Conservation (phyloP, 2,329 filamentous ascomycete species). For the Aspergillus alliaceus region DNA sequence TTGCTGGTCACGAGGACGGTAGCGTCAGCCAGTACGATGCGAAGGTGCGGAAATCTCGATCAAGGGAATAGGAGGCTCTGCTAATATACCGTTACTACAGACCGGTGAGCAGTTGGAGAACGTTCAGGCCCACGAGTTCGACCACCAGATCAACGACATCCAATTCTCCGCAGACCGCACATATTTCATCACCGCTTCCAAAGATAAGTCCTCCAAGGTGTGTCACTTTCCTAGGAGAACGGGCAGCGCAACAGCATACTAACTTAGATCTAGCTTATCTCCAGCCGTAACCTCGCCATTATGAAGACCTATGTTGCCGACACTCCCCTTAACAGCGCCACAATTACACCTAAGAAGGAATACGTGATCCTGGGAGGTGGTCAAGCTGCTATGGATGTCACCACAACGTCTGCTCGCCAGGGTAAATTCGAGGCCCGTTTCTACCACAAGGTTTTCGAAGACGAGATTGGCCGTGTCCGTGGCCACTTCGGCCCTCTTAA, state of each 20-base stretch:
- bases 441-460: constrained; percentile 99
- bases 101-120: constrained; percentile 80
- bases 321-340: constrained; percentile 93
- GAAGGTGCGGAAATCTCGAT: constrained; percentile 59
- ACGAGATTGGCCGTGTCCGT: constrained; percentile 95
- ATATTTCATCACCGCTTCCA: constrained; percentile 97
- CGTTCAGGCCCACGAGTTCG: constrained; percentile 80
- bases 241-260: constrained; percentile 12
- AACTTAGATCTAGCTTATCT: constrained; percentile 62
- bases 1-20: constrained; percentile 95
- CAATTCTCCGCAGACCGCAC: constrained; percentile 93
- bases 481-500: constrained; percentile 97
- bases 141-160: constrained; percentile 81
- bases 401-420: constrained; percentile 87
- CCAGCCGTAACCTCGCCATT: constrained; percentile 80
- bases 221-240: constrained; percentile 11
- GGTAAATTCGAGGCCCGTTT: constrained; percentile 99
- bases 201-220: constrained; percentile 96
- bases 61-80: not conserved
- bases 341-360: constrained; percentile 93
- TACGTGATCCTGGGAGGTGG: constrained; percentile 97
- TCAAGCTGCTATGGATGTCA: constrained; percentile 98
- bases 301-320: constrained; percentile 92
- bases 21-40: constrained; percentile 87
- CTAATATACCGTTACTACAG: constrained; percentile 36